Evolutionary conservation across 2,329 filamentous ascomycete genomes (phyloP).

Genomic region (Pseudogymnoascus sp.): DNA sequence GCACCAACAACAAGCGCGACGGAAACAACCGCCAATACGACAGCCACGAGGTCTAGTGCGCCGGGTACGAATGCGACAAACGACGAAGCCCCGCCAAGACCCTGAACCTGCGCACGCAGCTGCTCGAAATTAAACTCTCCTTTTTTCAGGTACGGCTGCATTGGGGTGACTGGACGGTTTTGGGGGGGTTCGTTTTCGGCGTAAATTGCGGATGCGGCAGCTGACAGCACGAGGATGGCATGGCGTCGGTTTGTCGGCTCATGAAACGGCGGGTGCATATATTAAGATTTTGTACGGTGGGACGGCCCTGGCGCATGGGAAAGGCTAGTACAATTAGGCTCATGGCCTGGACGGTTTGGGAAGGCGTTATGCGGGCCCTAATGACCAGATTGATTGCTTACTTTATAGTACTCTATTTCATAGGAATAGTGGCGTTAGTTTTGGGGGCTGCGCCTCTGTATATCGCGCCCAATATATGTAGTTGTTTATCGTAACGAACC

Average conservation of each 20-base stretch:
- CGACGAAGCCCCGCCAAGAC: background rate
- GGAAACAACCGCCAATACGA: conserved; percentile 4
- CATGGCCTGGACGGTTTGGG: conserved; percentile 4
- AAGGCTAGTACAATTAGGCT: conserved; percentile 7
- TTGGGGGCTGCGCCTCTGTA: background rate
- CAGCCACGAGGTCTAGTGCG: background rate
- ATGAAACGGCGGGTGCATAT: conserved; percentile 6
- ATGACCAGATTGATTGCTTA: conserved; percentile 6
- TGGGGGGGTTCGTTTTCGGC: background rate
- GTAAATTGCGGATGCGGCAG: background rate
- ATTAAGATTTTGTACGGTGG: background rate
- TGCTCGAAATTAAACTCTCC: conserved; percentile 4
- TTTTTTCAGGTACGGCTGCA: conserved; percentile 2
- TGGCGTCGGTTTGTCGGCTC: background rate
- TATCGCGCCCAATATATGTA: background rate
- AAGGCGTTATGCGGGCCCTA: conserved; percentile 4
- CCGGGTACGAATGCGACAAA: background rate
- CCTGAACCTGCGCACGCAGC: background rate
- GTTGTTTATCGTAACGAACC: conserved; percentile 2
- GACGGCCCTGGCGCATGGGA: conserved; percentile 3
- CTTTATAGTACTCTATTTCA: conserved; percentile 2
- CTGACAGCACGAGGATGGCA: background rate
- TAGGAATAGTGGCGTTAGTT: background rate
- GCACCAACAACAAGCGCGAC: background rate
- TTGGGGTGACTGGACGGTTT: background rate